A percentile compares a stretch with the other conserved stretches of the same genome.
Conservation (phyloP, 1,284 basidiomycete genomes). For the Apiotrichum gamsii region DNA sequence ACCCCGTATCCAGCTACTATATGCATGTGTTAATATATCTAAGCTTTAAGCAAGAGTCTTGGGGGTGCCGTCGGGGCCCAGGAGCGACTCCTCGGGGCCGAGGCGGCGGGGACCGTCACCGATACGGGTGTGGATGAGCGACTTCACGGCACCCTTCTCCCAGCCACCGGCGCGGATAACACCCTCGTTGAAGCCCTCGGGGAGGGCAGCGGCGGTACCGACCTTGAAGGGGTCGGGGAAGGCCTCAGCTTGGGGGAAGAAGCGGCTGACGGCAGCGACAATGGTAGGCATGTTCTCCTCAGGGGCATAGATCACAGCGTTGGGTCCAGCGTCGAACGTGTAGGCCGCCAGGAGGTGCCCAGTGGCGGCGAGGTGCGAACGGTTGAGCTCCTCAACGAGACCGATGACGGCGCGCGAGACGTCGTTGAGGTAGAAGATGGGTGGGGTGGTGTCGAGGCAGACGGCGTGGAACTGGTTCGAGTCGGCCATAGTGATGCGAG, state of each 20-base stretch:
- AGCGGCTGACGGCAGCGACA: conserved; percentile 64
- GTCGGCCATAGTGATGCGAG: conserved; percentile 88
- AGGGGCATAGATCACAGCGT: conserved; percentile 92
- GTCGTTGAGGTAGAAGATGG: conserved; percentile 99
- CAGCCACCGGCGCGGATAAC: conserved; percentile 62
- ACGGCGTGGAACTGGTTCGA: conserved; percentile 99
- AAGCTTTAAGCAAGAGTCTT: conserved; percentile 39
- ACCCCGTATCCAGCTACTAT: no score
- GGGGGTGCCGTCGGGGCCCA: conserved; percentile 46
- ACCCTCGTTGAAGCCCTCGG: conserved; percentile 67
- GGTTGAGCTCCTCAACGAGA: conserved; percentile 87
- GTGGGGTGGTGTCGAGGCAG: conserved; percentile 90
- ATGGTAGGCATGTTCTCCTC: conserved; percentile 72
- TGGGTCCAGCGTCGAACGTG: conserved; percentile 97
- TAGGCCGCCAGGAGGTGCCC: conserved; percentile 79
- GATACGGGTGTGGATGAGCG: conserved; percentile 82
- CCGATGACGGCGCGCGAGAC: conserved; percentile 79
- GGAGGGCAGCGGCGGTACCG: conserved; percentile 44
- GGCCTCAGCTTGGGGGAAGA: conserved; percentile 70
- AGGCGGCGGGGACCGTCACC: conserved; percentile 75
- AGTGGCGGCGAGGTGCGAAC: conserved; percentile 61
- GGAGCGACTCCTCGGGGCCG: conserved; percentile 42
- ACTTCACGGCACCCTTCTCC: conserved; percentile 69
- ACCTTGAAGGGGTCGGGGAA: conserved; percentile 68
- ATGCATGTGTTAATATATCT: conserved; percentile 8